These are phyloP conservation scores for Penicillium sp. DNA, from an alignment of 2,329 filamentous ascomycete species.

Conservation along the genomic window DNA sequence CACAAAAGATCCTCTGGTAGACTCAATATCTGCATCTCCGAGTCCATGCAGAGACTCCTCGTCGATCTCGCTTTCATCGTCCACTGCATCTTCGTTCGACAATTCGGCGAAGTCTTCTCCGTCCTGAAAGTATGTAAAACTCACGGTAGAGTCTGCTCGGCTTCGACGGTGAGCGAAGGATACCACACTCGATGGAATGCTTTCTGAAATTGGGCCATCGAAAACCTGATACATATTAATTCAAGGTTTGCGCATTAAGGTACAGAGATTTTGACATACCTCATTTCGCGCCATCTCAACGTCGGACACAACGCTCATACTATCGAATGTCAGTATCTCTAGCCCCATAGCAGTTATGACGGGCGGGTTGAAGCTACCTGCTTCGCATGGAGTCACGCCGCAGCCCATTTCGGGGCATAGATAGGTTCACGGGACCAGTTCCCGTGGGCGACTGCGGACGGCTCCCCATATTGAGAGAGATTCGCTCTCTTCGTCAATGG, in stretches of 20 bases:
- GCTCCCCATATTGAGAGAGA: constrained; percentile 30
- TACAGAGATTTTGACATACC: constrained; percentile 50
- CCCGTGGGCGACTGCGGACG: constrained; percentile 28
- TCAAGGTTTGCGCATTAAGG: neutral
- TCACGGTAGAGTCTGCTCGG: constrained; percentile 80
- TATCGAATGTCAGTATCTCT: constrained; percentile 29
- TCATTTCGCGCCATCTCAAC: constrained; percentile 99
- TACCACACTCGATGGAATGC: constrained; percentile 90
- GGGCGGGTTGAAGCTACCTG: constrained; percentile 29
- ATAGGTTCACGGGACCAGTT: constrained; percentile 22
- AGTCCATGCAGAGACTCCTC: constrained; percentile 43
- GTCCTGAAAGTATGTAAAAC: constrained; percentile 82
- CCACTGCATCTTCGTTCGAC: constrained; percentile 52
- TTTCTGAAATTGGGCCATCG: constrained; percentile 90
- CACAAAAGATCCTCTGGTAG: constrained; percentile 32
- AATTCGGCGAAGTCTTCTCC: constrained; percentile 63
- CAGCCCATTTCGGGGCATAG: constrained; percentile 21
- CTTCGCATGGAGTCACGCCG: constrained; percentile 43
- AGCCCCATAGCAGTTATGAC: neutral
- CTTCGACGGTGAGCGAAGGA: constrained; percentile 82
- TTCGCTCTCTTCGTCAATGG: neutral
- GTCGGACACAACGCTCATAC: constrained; percentile 80
- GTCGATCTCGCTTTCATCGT: constrained; percentile 47
- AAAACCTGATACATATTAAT: constrained; percentile 60
- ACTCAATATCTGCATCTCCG: constrained; percentile 38